Evolutionary conservation across 2,329 filamentous ascomycete genomes (phyloP).

Genomic region (Fusarium nelsonii): DNA sequence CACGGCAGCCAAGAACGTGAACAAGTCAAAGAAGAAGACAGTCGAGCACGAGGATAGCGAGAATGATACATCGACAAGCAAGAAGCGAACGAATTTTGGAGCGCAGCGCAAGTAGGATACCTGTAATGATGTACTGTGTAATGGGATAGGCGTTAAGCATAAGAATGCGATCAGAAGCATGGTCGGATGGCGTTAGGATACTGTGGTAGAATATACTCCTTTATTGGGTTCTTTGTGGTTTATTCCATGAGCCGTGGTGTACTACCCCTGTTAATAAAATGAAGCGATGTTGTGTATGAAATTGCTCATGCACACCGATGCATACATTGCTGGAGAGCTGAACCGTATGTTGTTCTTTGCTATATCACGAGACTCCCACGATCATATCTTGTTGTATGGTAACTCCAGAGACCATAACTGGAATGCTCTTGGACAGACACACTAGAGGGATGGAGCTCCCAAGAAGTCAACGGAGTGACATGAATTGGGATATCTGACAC

Average conservation of each 20-base stretch:
- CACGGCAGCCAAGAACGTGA: conserved; percentile 59
- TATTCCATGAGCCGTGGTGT: neutral
- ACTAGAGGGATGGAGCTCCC: no score
- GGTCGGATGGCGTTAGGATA: conserved; percentile 23
- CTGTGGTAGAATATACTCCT: neutral
- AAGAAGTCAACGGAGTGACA: no score
- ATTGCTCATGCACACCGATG: no score
- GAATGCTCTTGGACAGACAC: no score
- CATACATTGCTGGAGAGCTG: no score
- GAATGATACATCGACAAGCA: conserved; percentile 65
- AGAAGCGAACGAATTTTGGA: conserved; percentile 70
- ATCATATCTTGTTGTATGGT: no score
- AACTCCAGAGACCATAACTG: no score
- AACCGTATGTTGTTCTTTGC: no score
- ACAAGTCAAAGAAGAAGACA: conserved; percentile 66
- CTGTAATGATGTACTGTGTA: neutral
- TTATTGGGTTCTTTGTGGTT: neutral
- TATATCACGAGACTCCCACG: no score
- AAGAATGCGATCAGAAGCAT: conserved; percentile 5
- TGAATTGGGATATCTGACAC: no score
- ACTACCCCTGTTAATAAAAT: no score
- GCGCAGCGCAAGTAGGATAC: conserved; percentile 62
- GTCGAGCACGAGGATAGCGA: conserved; percentile 68
- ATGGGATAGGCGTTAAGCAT: conserved; percentile 17
- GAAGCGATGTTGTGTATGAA: no score